Base-by-base conservation (phyloP, 495 filamentous ascomycete genomes). In the Annulohypoxylon nitens region DNA sequence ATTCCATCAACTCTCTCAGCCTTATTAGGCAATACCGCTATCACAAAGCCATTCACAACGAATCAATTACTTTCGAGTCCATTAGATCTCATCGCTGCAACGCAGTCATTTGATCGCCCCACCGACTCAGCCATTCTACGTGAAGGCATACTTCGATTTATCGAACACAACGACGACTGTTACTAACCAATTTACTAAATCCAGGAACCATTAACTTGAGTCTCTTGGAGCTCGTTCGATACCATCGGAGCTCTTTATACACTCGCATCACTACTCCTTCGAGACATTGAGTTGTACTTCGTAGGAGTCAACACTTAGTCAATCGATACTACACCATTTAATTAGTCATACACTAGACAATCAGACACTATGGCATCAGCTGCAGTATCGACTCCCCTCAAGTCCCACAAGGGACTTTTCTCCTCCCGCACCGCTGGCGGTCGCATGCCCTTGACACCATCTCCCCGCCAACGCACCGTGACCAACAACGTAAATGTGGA, bases 371-470 rank as follows among this genome's bases (percentile, higher is more conserved):
- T 98, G 96, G 94, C 96, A 80, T 92, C 93, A 78, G 88, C 90
- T 82, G 87, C 92, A 76, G 91, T 98, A 79, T 92, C 93, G 63
- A 99, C 96, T 64, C 96, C 96, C 45, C 85, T 95, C 79, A 97
- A 97, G 88, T 94, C 91, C 86, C 95, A 97, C 81, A 89, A 92
- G 82, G 93, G 93, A 61, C 87, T 97, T 76, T 98, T 99, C 85
- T 95, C 93, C 66, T 89, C 92, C 72, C 93, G 93, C 80, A 95
- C 94, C 76, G 96, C 94, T 76, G 95, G 95, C 79, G 94, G 95
- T 77, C 93, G 97, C 58, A 93, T 97, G 88, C 94, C 95, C 70
- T 83, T 98, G 75, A 97, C 96, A 0, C 97, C 96, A 11, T 98
- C 96, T 3, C 97, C 96, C 47, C 90, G 91, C 23, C 83, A 84